Evolutionary conservation across 2,329 filamentous ascomycete genomes (phyloP), one percentile per base, ranked within the genome.

Genomic region (Boeremia lycopersici): DNA sequence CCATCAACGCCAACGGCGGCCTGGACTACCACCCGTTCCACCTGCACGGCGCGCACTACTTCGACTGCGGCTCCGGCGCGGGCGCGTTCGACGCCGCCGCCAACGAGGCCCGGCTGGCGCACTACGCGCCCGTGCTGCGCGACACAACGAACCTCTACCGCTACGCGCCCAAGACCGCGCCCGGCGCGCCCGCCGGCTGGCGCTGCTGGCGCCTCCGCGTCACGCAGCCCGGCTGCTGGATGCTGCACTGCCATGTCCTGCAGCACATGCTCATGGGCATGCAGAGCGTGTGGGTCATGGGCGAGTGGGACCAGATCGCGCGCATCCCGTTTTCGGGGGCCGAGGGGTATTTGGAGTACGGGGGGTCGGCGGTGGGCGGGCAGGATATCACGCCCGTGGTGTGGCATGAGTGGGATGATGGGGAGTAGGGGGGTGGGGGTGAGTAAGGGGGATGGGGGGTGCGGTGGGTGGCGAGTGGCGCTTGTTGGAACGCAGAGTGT

Each of bases 221-320:
- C 2, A 33, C 53, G 23, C 39, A 54, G 15, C 38, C 52, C 2
- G 49, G 52, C 0, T 82, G 83, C 3, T 87, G 83, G 83, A 82
- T 86, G 82, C 74, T 86, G 58, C 84, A 87, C 67, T 87, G 84
- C 58, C 84, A 87, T 65, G 79, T 82, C 13, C 59, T 83, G 44
- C 79, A 81, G 48, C 84, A 87, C 65, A 83, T 84, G 78, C 72
- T 83, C 15, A 85, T 86, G 82, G 71, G 75, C 0, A 79, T 79
- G 78, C 76, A 79, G 59, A 76, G 72, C 0, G 78, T 78, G 1
- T 81, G 78, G 76, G 64, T 78, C 0, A 77, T 80, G 69, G 79
- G 79, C 0, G 71, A 81, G 31, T 72, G 69, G 9, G 62, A 70
- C 1, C 66, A 80, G 30, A 77, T 81, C 9, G 57, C 70, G 1